Base-by-base conservation (phyloP, 495 filamentous ascomycete genomes). In the Apiosordaria backusii region DNA sequence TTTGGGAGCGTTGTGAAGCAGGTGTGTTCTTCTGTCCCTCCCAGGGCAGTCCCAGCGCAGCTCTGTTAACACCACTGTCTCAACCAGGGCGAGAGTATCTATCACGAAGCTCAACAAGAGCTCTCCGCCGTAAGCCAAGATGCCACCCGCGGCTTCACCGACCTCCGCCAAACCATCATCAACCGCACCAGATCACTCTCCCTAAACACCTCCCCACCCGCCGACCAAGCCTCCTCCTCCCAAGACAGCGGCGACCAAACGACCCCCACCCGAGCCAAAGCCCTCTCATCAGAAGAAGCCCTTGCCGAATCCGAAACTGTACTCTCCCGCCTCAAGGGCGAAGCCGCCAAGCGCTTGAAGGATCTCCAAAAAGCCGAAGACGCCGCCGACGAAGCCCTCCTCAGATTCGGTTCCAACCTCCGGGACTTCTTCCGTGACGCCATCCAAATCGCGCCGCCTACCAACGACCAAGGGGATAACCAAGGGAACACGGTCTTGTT, bases 311-410 rank as follows among this genome's bases (percentile, higher is more conserved):
- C 88, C 24, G 91, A 93, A 70, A 85, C 88, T 15, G 88, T 96
- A 66, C 87, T 98, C 59, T 87, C 92, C n/a, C 86, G 92, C 50
- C 87, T 99, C 75, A 88, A 88, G 60, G 80, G 83, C 26, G 92
- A 96, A 74, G 95, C 95, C 18, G 83, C 89, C 9, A 91, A 92
- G 72, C 87, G 91, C 60, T 82, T 99, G 52, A 93, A 91, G 72
- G 94, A 97, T 70, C 89, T 99, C 29, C 90, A 98, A 72, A 89
- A 89, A 69, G 95, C 94, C 52, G 95, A 99, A 76, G 93, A 97
- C 72, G 93, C 93, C n/a, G 95, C 95, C 21, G 95, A 99, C 76
- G 96, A 97, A 75, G 96, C 96, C 9, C 87, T 98, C 57, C 78
- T 97, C 68, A 92, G 90, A 63, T 99, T 98, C 73, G 95, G 95